Evolutionary conservation across 2,329 filamentous ascomycete species (phyloP).

Genomic region (Fusarium subglutinans): DNA sequence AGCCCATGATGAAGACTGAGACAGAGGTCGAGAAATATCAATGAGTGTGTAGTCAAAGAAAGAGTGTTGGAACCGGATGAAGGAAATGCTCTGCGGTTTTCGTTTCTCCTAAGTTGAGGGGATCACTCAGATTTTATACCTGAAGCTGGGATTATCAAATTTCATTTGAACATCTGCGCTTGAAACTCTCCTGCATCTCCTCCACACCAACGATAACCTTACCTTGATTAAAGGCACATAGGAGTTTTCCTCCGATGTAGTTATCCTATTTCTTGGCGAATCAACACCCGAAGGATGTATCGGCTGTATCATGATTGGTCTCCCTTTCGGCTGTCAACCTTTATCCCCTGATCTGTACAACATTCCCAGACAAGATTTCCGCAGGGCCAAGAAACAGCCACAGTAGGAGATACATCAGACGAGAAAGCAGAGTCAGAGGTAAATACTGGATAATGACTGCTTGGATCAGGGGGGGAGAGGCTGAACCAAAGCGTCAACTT

Average conservation of each 20-base stretch:
- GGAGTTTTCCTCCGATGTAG: slow-evolving; percentile 2
- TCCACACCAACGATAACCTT: slow-evolving; percentile 26
- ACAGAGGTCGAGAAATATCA: slow-evolving; percentile 1
- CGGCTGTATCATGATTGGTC: slow-evolving; percentile 36
- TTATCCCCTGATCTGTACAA: slow-evolving; percentile 21
- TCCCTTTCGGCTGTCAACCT: slow-evolving; percentile 17
- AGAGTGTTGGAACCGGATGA: not conserved
- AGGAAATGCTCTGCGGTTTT: not conserved
- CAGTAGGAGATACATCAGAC: not conserved
- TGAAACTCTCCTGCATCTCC: not conserved
- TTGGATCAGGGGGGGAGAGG: slow-evolving; percentile 17
- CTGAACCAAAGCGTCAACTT: slow-evolving; percentile 5
- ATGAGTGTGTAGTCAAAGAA: slow-evolving; percentile 18
- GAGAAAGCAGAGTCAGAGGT: not conserved
- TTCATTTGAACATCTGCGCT: not conserved
- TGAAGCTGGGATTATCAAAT: too few species aligned
- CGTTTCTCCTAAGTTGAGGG: not conserved
- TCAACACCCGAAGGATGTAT: slow-evolving; percentile 29
- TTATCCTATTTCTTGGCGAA: not conserved
- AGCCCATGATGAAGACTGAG: slow-evolving; percentile 11
- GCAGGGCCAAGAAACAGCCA: slow-evolving; percentile 24
- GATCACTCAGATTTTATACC: slow-evolving; percentile 19
- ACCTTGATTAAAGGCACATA: slow-evolving; percentile 8
- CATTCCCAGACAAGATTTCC: slow-evolving; percentile 10
- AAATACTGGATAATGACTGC: not conserved